Evolutionary conservation across 129 eudicot species (phyloP).

Genomic region (Artemisia annua): DNA sequence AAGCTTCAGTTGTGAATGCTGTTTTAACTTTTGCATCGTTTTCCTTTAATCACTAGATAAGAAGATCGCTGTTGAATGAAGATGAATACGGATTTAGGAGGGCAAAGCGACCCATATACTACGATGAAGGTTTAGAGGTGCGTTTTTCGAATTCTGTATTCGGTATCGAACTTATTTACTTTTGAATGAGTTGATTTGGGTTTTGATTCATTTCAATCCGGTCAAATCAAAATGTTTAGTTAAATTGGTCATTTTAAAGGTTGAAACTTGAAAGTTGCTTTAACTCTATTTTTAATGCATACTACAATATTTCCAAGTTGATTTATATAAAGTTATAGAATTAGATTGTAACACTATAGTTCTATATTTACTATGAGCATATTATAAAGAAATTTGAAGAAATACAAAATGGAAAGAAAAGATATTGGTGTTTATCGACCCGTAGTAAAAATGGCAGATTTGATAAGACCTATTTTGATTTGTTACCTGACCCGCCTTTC

Average conservation of each 20-base stretch:
- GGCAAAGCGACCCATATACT: conserved; percentile 72
- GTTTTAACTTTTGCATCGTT: background rate
- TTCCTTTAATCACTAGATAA: conserved; percentile 43
- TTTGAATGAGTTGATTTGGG: background rate
- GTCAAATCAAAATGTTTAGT: background rate
- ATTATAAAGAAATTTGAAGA: background rate
- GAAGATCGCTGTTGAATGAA: conserved; percentile 80
- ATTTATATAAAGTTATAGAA: too few relatives aligned
- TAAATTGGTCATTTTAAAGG: background rate
- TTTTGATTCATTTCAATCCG: background rate
- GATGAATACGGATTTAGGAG: conserved; percentile 80
- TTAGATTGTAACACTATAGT: background rate
- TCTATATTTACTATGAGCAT: background rate
- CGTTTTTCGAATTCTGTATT: conserved; percentile 13
- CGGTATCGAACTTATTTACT: background rate
- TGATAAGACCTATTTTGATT: background rate
- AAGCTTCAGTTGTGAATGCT: conserved; percentile 6
- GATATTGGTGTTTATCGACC: background rate
- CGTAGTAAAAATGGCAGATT: background rate
- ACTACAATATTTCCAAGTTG: background rate
- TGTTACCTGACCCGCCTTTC: background rate
- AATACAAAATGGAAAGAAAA: background rate
- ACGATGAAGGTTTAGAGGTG: conserved; percentile 94
- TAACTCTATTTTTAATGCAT: background rate
- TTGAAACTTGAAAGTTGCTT: background rate